These are phyloP conservation scores for Fallopia convolvulus DNA, from an alignment of 148 eudicot species.

Conservation along the genomic window DNA sequence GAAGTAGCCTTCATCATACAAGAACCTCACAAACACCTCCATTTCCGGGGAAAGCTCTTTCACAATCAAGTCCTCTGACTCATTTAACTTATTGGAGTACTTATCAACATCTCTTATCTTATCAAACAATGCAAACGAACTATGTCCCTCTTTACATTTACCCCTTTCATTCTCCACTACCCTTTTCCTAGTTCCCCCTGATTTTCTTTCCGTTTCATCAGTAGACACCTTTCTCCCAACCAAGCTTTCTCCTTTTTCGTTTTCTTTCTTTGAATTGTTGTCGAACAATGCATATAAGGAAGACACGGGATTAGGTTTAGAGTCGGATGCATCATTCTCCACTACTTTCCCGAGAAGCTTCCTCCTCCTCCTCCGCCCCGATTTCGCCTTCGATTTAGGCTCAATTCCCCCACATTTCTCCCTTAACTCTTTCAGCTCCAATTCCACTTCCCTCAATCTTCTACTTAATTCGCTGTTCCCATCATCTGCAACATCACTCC, in stretches of 20 bases:
- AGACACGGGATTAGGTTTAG: conserved; percentile 3
- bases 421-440: background rate
- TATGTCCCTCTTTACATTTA: background rate
- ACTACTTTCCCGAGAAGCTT: background rate
- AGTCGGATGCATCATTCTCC: background rate
- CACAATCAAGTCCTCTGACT: conserved; percentile 18
- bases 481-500: background rate
- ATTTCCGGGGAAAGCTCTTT: conserved; percentile 49
- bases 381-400: background rate
- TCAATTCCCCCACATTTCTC: conserved; percentile 8
- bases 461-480: background rate
- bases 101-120: background rate
- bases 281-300: background rate
- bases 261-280: background rate
- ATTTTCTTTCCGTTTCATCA: background rate
- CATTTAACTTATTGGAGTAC: background rate
- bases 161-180: background rate
- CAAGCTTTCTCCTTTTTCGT: background rate
- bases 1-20: conserved; percentile 49
- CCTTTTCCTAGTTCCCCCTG: background rate
- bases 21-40: conserved; percentile 33
- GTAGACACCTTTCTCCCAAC: background rate
- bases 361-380: conserved; percentile 10
- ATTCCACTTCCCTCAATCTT: conserved; percentile 5
- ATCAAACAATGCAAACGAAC: conserved; percentile 4